Conservation (phyloP, 371 early-diverging fungal genomes). For the Mortierella sp. region DNA sequence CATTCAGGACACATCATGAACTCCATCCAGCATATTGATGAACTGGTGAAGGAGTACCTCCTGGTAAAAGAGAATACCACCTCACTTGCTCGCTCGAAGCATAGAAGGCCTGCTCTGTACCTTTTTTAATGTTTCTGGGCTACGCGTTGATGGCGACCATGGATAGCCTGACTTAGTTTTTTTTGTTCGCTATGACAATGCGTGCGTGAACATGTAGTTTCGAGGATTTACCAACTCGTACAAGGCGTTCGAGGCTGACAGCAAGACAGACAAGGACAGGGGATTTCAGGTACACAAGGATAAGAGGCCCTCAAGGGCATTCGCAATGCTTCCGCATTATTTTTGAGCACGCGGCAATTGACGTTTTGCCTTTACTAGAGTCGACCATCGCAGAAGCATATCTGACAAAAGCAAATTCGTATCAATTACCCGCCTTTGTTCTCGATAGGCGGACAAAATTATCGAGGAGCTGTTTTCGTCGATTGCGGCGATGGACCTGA, state of each 20-base stretch:
- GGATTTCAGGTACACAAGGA: conserved; percentile 67
- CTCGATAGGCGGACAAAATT: conserved; percentile 72
- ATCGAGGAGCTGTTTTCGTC: conserved; percentile 70
- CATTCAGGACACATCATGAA: conserved; percentile 59
- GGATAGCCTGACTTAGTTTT: neutral
- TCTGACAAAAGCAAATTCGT: neutral
- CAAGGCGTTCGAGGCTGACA: conserved; percentile 73
- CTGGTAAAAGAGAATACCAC: conserved; percentile 70
- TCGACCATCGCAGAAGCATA: neutral
- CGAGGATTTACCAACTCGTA: conserved; percentile 75
- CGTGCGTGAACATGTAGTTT: conserved; percentile 59
- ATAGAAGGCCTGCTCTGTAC: too few species aligned
- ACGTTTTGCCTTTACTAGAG: neutral
- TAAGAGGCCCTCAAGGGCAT: too few species aligned
- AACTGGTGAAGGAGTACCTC: conserved; percentile 78
- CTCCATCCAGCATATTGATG: conserved; percentile 76
- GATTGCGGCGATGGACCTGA: conserved; percentile 69
- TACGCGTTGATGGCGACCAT: too few species aligned
- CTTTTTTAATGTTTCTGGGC: too few species aligned
- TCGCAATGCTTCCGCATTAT: too few species aligned
- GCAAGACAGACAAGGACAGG: conserved; percentile 71
- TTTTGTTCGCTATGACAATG: neutral
- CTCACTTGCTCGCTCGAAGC: too few species aligned
- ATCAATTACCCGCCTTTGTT: too few species aligned
- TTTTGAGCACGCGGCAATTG: too few species aligned